Base-by-base conservation (phyloP, 768 basidiomycete species). In the Leccinum variicolor region DNA sequence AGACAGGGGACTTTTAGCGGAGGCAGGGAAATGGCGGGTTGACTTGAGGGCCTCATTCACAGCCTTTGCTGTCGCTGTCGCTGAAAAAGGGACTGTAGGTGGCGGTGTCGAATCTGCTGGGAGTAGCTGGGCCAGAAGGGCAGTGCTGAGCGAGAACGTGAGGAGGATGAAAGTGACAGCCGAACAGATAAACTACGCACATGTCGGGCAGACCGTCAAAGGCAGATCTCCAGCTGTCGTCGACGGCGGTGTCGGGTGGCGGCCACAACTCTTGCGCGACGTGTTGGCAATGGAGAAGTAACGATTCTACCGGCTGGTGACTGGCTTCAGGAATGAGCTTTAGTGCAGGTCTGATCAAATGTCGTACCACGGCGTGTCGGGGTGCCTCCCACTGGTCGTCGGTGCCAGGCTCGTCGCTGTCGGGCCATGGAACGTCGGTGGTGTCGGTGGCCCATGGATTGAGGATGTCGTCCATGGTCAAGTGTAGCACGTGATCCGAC, bases 381-480 rank as follows among this genome's bases (percentile, higher is more conserved):
- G 87, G 86, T 10, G 69, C 64, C 61, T 87, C 87, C 89, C 89
- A 90, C 69, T 87, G 86, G 65, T 90, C 43, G 21, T 23, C 43
- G 6, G n/a, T 45, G 43, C 29, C 11, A 11, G 41, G 41, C 8
- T 45, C 21, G 6, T 21, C 45, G 19, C 13, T 46, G 45, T 46
- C 23, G 19, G 41, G 19, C 41, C 41, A 43, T 13, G 17, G 41
- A 21, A 13, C 19, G 45, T 46, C 45, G 6, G 19, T 19, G 6
- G 11, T 23, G 86, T n/a, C 81, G 70, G 86, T 86, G 43, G 83
- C 82, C 84, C 88, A 92, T 50, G 87, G 84, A 71, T 91, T 84
- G 63, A 90, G 87, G 87, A 90, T 10, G 39, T 90, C 13, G 14
- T 33, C 19, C 21, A 11, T 56, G 43, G 47, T 45, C 53, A 55